A percentile compares a stretch with the other conserved stretches of the same genome.
Conservation (phyloP, 306 rosid species). For the Vigna nakashimae region DNA sequence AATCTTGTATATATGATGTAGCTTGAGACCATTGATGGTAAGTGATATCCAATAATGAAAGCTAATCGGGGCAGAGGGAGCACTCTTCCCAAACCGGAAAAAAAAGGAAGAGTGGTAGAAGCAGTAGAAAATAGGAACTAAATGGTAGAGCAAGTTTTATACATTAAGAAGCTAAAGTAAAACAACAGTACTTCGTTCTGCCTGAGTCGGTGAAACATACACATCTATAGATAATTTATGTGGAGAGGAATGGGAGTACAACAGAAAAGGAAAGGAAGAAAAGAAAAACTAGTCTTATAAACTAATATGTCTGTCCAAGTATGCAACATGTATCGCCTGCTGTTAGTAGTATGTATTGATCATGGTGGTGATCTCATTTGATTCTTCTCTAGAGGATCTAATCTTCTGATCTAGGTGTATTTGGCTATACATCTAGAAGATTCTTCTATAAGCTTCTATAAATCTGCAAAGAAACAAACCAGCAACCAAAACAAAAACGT, state of each 20-base stretch:
- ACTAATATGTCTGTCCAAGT: constrained; percentile 69
- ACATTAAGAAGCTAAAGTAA: constrained; percentile 43
- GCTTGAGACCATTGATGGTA: not conserved
- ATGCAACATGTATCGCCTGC: constrained; percentile 75
- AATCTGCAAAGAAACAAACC: constrained; percentile 57
- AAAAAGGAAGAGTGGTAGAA: not conserved
- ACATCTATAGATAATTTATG: constrained; percentile 37
- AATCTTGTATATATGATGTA: constrained; percentile 7
- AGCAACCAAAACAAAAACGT: not conserved
- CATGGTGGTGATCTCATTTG: constrained; percentile 52
- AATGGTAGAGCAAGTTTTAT: constrained; percentile 35
- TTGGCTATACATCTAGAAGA: constrained; percentile 88
- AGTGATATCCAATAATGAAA: constrained; percentile 11
- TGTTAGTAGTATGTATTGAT: constrained; percentile 95
- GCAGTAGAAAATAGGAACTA: constrained; percentile 25
- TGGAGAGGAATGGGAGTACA: constrained; percentile 29
- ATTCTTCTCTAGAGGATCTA: constrained; percentile 69
- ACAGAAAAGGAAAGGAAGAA: constrained; percentile 46
- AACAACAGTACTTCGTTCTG: constrained; percentile 50
- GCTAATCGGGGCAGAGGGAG: constrained; percentile 1
- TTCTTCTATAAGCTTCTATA: constrained; percentile 83
- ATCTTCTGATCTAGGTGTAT: constrained; percentile 78
- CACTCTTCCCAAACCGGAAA: not conserved
- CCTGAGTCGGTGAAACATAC: constrained; percentile 60
- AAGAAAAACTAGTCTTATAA: constrained; percentile 56